Conservation (phyloP, 2,329 filamentous ascomycete species). For the Mycosphaerella sp. region DNA sequence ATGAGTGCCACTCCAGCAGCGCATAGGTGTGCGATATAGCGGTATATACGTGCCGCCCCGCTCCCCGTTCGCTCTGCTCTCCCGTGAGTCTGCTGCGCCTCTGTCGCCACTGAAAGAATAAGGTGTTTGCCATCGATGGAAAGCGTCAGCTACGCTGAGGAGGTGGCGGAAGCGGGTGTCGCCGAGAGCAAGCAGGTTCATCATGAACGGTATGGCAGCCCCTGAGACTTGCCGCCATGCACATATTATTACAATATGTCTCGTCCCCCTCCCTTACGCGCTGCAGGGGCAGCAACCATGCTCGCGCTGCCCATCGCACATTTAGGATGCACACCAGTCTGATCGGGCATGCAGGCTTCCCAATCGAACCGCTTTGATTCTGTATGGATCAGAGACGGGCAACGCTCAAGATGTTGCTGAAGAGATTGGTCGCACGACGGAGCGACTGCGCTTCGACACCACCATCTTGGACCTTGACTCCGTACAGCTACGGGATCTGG, state of each 20-base stretch:
- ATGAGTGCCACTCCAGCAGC: too few species aligned
- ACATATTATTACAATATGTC: too few species aligned
- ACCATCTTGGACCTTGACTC: conserved; percentile 70
- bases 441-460: conserved; percentile 72
- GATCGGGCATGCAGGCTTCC: neutral
- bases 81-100: conserved; percentile 3
- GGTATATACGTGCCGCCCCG: neutral
- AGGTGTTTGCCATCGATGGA: conserved; percentile 18
- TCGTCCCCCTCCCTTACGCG: too few species aligned
- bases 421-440: conserved; percentile 66
- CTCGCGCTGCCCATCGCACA: neutral
- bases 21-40: too few species aligned
- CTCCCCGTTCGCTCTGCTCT: conserved; percentile 1
- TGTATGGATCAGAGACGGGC: conserved; percentile 93
- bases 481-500: conserved; percentile 53
- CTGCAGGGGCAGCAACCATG: neutral
- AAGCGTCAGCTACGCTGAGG: conserved; percentile 16
- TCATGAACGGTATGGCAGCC: conserved; percentile 4
- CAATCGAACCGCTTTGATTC: conserved; percentile 55
- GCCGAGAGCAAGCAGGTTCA: conserved; percentile 10
- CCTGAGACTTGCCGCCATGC: neutral
- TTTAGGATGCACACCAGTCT: neutral
- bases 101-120: neutral
- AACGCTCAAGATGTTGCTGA: conserved; percentile 88
- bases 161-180: conserved; percentile 6